Evolutionary conservation across 73 alveolate species (phyloP).

Genomic region (Paramecium octaurelia): DNA sequence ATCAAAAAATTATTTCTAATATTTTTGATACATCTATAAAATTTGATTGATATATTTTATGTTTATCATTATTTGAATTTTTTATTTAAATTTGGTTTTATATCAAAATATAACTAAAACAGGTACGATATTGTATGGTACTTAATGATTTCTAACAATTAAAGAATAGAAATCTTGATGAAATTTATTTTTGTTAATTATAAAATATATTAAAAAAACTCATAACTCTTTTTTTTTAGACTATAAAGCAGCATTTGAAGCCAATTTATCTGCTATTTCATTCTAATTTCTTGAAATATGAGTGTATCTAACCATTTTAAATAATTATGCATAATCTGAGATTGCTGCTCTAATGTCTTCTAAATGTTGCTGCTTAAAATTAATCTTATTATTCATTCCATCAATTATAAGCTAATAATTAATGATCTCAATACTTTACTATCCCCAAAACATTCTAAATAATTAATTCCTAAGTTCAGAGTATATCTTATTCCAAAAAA

Average conservation of each 20-base stretch:
- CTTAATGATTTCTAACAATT: not conserved
- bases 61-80: too few species aligned
- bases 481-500: not conserved
- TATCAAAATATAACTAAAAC: not conserved
- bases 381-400: not conserved
- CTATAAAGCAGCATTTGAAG: not conserved
- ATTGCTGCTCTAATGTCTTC: not conserved
- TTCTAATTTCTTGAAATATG: not conserved
- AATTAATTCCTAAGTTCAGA: not conserved
- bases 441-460: slow-evolving; percentile 6
- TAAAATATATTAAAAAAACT: not conserved
- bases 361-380: not conserved
- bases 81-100: too few species aligned
- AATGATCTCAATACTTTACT: not conserved
- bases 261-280: not conserved
- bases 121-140: not conserved
- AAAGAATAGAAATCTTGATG: not conserved
- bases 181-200: not conserved
- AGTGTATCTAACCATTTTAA: not conserved
- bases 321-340: not conserved
- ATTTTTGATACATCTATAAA: too few species aligned
- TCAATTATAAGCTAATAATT: not conserved
- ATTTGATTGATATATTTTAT: too few species aligned
- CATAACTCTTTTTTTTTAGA: not conserved
- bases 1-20: too few species aligned